phyloP scores from a whole-genome alignment of 2,329 filamentous ascomycete genomes.

The Zasmidium angulare region DNA sequence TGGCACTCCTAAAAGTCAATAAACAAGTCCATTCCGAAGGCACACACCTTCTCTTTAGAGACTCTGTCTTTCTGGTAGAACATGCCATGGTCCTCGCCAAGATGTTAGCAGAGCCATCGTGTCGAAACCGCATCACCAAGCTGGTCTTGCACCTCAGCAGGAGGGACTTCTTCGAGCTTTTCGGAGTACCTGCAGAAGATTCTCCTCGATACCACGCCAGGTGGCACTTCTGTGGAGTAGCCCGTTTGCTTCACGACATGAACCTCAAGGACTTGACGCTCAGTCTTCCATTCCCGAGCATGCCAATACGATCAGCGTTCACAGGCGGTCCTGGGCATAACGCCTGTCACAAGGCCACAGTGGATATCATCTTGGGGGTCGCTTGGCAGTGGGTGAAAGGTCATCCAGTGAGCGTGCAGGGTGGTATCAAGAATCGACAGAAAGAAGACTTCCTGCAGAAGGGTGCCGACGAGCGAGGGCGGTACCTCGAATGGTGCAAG shows the following conservation, averaged over 20 bases:
- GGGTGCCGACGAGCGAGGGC: conserved; percentile 10
- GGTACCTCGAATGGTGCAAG: conserved; percentile 18
- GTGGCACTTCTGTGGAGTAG: no score
- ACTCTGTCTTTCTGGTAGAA: conserved; percentile 22
- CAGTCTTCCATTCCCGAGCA: conserved; percentile 3
- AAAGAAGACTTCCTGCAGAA: conserved; percentile 23
- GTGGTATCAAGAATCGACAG: conserved; percentile 26
- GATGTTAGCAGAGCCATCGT: neutral
- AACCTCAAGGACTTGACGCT: conserved; percentile 7
- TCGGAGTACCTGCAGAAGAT: conserved; percentile 19
- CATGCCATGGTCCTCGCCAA: conserved; percentile 13
- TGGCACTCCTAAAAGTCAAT: conserved; percentile 18
- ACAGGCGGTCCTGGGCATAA: neutral
- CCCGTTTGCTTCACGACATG: neutral
- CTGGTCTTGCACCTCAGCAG: conserved; percentile 26
- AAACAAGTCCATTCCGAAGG: conserved; percentile 24
- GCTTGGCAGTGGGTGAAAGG: conserved; percentile 25
- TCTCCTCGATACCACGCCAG: no score
- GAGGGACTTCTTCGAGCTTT: conserved; percentile 24
- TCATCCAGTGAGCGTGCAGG: conserved; percentile 26
- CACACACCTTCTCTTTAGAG: conserved; percentile 19
- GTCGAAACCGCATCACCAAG: conserved; percentile 16
- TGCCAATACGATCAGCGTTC: neutral
- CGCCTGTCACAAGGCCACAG: conserved; percentile 25
- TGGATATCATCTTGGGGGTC: conserved; percentile 24